phyloP scores from a whole-genome alignment of 352 stramenopile species.

The Phytophthora macrochlamydospora region DNA sequence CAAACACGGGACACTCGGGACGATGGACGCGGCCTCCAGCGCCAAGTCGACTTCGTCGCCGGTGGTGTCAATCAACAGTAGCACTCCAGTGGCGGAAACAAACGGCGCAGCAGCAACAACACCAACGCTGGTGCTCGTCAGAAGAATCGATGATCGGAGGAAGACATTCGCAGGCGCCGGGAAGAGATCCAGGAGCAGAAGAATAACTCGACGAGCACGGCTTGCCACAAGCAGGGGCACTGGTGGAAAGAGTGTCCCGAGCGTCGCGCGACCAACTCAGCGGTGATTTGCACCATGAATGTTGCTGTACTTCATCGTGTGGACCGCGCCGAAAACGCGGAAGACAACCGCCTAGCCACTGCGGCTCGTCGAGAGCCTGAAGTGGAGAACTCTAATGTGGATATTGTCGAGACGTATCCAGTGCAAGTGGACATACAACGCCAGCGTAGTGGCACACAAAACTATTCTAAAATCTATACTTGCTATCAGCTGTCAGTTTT shows the following conservation, averaged over 20 bases:
- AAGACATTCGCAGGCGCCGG: background rate
- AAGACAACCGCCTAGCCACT: background rate
- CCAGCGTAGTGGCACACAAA: background rate
- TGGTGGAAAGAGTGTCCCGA: slow-evolving; percentile 9
- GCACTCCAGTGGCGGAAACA: background rate
- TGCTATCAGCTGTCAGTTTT: background rate
- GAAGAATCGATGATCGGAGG: background rate
- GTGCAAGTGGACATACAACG: background rate
- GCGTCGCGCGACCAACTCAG: background rate
- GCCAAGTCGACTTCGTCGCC: background rate
- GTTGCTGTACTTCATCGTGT: background rate
- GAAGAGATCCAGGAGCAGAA: slow-evolving; percentile 3
- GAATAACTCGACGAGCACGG: background rate
- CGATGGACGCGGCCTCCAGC: background rate
- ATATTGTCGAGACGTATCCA: background rate
- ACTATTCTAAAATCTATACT: background rate
- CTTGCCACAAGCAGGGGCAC: slow-evolving; percentile 5
- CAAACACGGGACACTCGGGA: background rate
- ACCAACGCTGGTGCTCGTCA: background rate
- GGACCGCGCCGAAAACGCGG: background rate
- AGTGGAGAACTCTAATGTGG: background rate
- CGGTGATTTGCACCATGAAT: slow-evolving; percentile 3
- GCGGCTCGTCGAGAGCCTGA: background rate
- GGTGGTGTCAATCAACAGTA: background rate
- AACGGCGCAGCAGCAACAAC: too few species aligned